phyloP scores from a whole-genome alignment of 2,329 filamentous ascomycete species.

The Aspergillus sp. region DNA sequence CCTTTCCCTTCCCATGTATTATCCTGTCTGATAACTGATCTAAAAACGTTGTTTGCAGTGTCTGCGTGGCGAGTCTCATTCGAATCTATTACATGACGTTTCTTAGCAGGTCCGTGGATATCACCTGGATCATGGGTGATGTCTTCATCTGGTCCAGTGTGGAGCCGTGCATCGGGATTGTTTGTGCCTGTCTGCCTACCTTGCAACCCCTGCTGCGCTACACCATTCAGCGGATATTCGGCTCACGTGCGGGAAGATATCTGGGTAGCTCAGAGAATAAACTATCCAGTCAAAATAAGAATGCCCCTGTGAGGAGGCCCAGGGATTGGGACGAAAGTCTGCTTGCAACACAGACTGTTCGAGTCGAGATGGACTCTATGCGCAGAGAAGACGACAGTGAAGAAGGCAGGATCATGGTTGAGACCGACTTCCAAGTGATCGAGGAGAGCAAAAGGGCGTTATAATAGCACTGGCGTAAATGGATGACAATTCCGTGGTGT shows the following conservation, averaged over 20 bases:
- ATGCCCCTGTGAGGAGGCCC: neutral
- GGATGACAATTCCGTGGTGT: too few relatives aligned
- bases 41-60: slow-evolving; percentile 3
- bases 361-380: neutral
- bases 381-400: neutral
- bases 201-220: slow-evolving; percentile 16
- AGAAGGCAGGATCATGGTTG: neutral
- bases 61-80: slow-evolving; percentile 21
- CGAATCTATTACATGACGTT: slow-evolving; percentile 19
- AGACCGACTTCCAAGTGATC: neutral
- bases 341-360: neutral
- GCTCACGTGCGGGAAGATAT: neutral
- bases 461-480: too few relatives aligned
- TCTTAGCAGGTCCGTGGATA: slow-evolving; percentile 16
- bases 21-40: neutral
- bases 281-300: neutral
- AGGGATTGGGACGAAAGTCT: neutral
- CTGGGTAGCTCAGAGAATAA: neutral
- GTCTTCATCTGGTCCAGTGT: slow-evolving; percentile 26
- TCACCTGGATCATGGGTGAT: slow-evolving; percentile 23
- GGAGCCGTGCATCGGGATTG: slow-evolving; percentile 24
- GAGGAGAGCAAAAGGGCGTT: neutral
- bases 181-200: slow-evolving; percentile 24
- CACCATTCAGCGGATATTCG: neutral
- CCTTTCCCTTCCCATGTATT: neutral